Evolutionary conservation across 2,329 filamentous ascomycete species (phyloP).

Genomic region (Lachnellula subtilissima): DNA sequence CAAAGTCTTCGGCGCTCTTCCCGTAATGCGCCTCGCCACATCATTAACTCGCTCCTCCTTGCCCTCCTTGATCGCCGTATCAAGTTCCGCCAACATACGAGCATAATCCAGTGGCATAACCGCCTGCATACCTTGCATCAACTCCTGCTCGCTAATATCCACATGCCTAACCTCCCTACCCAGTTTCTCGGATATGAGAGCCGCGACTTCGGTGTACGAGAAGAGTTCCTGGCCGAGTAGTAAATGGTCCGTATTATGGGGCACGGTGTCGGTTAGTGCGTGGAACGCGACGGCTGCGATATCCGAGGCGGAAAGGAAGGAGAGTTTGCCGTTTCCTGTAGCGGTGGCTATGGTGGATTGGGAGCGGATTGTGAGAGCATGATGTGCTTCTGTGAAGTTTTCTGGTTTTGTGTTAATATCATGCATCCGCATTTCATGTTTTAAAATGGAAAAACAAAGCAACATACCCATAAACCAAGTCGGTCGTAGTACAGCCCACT

Average conservation of each 20-base stretch:
- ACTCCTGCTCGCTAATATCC: conserved; percentile 14
- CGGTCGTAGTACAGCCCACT: conserved; percentile 41
- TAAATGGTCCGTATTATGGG: conserved; percentile 38
- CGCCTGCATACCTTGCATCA: conserved; percentile 6
- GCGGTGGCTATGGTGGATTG: conserved; percentile 41
- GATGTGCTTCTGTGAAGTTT: conserved; percentile 38
- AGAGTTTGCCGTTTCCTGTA: conserved; percentile 39
- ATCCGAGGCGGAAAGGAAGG: conserved; percentile 43
- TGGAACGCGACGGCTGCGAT: conserved; percentile 42
- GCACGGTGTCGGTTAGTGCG: conserved; percentile 35
- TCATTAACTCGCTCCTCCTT: conserved; percentile 17
- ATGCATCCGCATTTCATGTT: not conserved
- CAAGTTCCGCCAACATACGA: conserved; percentile 14
- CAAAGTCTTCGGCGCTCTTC: conserved; percentile 12
- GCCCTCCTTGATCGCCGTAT: conserved; percentile 17
- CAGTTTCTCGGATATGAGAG: conserved; percentile 13
- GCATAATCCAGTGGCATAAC: conserved; percentile 17
- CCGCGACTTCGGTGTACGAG: conserved; percentile 31
- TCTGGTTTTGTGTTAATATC: conserved; percentile 30
- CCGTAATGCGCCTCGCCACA: conserved; percentile 14
- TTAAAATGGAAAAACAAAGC: not conserved
- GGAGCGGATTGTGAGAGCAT: conserved; percentile 32
- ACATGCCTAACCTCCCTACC: conserved; percentile 16
- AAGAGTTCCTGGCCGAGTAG: conserved; percentile 32
- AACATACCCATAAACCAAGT: conserved; percentile 45